Conservation (phyloP, 352 stramenopile genomes). For the Nothophytophthora sp. region DNA sequence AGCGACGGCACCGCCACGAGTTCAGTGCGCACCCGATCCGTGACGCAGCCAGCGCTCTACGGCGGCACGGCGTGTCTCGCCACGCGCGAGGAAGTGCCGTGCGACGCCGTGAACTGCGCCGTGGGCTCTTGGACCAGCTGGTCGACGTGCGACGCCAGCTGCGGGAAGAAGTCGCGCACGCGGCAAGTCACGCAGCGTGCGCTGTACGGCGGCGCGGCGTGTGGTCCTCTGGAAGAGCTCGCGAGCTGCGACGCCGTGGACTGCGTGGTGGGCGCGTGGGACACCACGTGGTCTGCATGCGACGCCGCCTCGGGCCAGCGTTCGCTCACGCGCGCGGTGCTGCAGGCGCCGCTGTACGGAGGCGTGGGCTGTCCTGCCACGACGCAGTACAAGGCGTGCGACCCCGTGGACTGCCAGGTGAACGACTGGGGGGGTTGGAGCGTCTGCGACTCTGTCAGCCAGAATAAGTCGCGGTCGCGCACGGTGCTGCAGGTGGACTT, state of each 20-base stretch:
- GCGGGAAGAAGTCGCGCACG: conserved; percentile 42
- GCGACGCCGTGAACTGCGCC: conserved; percentile 46
- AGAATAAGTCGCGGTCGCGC: conserved; percentile 40
- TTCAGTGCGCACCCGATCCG: conserved; percentile 30
- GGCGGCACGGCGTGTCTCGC: conserved; percentile 31
- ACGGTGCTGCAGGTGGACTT: conserved; percentile 40
- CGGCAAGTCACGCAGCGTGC: conserved; percentile 32
- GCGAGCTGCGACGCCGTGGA: conserved; percentile 40
- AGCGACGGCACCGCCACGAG: conserved; percentile 17
- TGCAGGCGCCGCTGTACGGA: conserved; percentile 35
- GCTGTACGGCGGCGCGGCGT: conserved; percentile 31
- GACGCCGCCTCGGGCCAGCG: conserved; percentile 30
- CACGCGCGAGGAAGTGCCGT: conserved; percentile 37
- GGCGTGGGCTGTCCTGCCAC: conserved; percentile 35
- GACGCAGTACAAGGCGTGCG: conserved; percentile 34
- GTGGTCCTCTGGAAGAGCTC: conserved; percentile 36
- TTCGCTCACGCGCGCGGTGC: conserved; percentile 38
- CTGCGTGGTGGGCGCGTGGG: conserved; percentile 43
- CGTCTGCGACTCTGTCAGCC: conserved; percentile 20
- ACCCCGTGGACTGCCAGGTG: conserved; percentile 51
- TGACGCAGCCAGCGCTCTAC: conserved; percentile 35
- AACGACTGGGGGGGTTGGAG: conserved; percentile 37
- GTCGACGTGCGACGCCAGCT: conserved; percentile 37
- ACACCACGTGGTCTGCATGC: conserved; percentile 30
- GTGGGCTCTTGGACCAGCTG: conserved; percentile 46